Evolutionary conservation across 495 filamentous ascomycete species (phyloP), one percentile per base, ranked within the genome.

Genomic region (Lepidopterella palustris): DNA sequence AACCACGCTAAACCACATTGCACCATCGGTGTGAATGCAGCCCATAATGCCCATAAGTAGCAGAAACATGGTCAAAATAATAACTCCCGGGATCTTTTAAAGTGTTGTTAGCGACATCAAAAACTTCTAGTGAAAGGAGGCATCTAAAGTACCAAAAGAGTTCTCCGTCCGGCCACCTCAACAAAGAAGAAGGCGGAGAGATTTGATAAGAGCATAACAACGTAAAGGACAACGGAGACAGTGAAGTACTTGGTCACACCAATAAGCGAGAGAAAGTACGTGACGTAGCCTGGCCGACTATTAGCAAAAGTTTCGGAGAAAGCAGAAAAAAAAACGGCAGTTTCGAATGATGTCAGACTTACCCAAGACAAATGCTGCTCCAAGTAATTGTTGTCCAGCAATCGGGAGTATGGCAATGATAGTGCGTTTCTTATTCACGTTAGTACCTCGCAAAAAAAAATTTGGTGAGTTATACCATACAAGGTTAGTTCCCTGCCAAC

Each of bases 341-440:
- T 18, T 10, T 18, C 47, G 13, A 50, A 28, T 50, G 5, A 21
- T 18, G 11, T 21, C 24, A 8, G n/a, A 50, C 47, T 50, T 3
- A 50, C 47, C 52, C n/a, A 54, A 27, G 4, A 54, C 52, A 11
- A 54, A 54, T 11, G 52, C 9, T 2, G 52, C 52, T n/a, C 52
- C 52, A 35, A 54, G 29, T 0, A 54, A 18, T 32, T 54, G 52
- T 54, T 54, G 52, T n/a, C 25, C 52, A 18, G 52, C 52, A 32
- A 31, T 27, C 15, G 25, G 52, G 32, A 54, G 25, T 6, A 54
- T 40, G 52, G 52, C 52, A 20, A 54, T 54, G 3, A 32, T 15
- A 1, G 52, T 54, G 20, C 52, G 52, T 54, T 54, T 54, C 52
- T 54, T 42, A 15, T 18, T 13, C 9, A 13, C 9, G 35, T 42